A percentile compares a stretch with the other conserved stretches of the same genome.
phyloP scores from a whole-genome alignment of 129 eudicot species.

The Flaveria bidentis region DNA sequence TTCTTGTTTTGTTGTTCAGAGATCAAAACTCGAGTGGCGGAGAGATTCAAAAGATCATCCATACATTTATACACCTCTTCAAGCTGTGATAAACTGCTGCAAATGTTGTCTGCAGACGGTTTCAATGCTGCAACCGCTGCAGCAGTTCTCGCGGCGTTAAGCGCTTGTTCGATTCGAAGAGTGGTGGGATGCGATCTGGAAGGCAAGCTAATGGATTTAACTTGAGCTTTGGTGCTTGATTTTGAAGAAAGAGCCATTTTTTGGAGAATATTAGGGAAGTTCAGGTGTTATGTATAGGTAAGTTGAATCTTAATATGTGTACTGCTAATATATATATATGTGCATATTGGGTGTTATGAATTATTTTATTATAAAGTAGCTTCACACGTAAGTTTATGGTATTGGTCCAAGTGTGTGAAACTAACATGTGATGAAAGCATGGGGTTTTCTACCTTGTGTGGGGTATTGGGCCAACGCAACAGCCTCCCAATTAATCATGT shows the following conservation, averaged over 20 bases:
- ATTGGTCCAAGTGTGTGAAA: slow-evolving; percentile 31
- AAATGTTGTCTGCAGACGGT: slow-evolving; percentile 32
- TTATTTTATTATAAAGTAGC: not conserved
- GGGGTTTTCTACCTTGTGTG: slow-evolving; percentile 24
- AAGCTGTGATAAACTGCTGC: slow-evolving; percentile 42
- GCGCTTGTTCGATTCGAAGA: slow-evolving; percentile 38
- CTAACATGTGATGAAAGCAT: slow-evolving; percentile 32
- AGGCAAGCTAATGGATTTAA: slow-evolving; percentile 69
- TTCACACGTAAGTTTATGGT: slow-evolving; percentile 33
- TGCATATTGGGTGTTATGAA: not conserved
- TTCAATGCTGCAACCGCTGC: slow-evolving; percentile 13
- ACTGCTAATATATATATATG: slow-evolving; percentile 28
- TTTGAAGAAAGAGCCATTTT: too few relatives aligned
- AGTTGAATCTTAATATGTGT: slow-evolving; percentile 3
- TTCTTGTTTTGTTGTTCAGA: slow-evolving; percentile 29
- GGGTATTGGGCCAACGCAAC: slow-evolving; percentile 31
- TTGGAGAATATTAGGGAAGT: not conserved
- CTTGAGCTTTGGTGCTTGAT: slow-evolving; percentile 29
- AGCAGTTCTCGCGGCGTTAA: slow-evolving; percentile 40
- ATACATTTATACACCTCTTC: slow-evolving; percentile 48
- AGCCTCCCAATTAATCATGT: slow-evolving; percentile 16
- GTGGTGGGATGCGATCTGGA: slow-evolving; percentile 54
- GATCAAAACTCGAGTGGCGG: slow-evolving; percentile 35
- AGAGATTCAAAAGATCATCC: slow-evolving; percentile 42
- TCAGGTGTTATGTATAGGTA: not conserved